Percentiles rank a stretch among this genome's conserved stretches.
phyloP scores from a whole-genome alignment of 495 filamentous ascomycete genomes.

The Aspergillus incahuasiensis region DNA sequence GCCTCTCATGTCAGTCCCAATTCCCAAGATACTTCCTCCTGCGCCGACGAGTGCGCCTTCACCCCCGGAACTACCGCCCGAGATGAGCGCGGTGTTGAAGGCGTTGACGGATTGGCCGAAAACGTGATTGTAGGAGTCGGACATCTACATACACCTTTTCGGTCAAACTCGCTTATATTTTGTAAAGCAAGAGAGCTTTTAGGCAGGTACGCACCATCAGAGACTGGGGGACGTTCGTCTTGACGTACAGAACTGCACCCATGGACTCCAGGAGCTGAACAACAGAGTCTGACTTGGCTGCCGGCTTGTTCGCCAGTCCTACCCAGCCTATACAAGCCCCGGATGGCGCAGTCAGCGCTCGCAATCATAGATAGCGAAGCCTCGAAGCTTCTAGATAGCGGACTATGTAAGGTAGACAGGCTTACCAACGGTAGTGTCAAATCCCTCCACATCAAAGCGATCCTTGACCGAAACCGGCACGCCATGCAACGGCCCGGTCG shows the following conservation, averaged over 20 bases:
- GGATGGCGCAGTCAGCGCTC: too few species aligned
- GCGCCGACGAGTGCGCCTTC: conserved; percentile 61
- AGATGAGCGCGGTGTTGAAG: conserved; percentile 49
- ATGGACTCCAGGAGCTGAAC: conserved; percentile 29
- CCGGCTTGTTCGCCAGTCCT: conserved; percentile 31
- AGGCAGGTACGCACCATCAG: conserved; percentile 38
- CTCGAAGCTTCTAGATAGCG: too few species aligned
- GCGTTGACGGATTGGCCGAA: conserved; percentile 54
- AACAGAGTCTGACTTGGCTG: conserved; percentile 25
- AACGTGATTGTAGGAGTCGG: conserved; percentile 40
- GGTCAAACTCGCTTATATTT: not conserved
- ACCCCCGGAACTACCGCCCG: conserved; percentile 62
- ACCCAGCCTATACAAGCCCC: conserved; percentile 41
- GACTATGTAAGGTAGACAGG: too few species aligned
- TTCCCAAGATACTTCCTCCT: conserved; percentile 56
- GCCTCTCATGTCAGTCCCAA: conserved; percentile 67
- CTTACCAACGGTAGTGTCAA: conserved; percentile 45
- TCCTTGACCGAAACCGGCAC: conserved; percentile 68
- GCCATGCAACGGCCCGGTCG: conserved; percentile 61
- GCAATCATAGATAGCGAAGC: too few species aligned
- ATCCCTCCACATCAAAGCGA: conserved; percentile 54
- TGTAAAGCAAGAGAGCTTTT: too few species aligned
- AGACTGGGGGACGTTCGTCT: conserved; percentile 57
- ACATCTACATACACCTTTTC: conserved; percentile 52
- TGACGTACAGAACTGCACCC: conserved; percentile 55